Evolutionary conservation across 1,139 yeast species (phyloP), one percentile per base, ranked within the genome.

Genomic region (Blastobotrys ciferrii): DNA sequence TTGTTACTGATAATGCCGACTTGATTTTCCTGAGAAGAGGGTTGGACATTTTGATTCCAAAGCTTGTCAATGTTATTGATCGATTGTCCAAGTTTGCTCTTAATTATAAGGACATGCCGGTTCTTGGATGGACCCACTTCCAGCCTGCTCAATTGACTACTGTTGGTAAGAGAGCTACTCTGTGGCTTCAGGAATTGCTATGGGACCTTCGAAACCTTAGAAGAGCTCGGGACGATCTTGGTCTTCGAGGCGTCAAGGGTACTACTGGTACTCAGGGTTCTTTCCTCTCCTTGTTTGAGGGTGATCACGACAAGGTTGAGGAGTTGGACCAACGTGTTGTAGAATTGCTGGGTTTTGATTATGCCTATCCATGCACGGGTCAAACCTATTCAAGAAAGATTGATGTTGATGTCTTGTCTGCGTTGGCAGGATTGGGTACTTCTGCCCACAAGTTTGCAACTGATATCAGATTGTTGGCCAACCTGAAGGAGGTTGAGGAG

Each of bases 181-280:
- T 92, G 64, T 92, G 98, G 98, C 77, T 94, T 62, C 99, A 92
- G 75, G 99, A 92, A 71, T 77, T 94, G 62, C 77, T 92, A 64
- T 92, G 98, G 98, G 99, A 92, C 73, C 80, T 92, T 70, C 82
- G 98, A 74, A 94, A 94, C 74, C 80, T 92, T 73, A 84, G 80
- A 60, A 85, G 99, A 71, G 98, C 98, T 48, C 84, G 98, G 74
- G 86, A 92, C 66, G 98, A 92, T 68, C 72, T 92, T 59, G 98
- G 98, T 41, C 78, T 92, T 63, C 84, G 99, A 72, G 99, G 99
- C 67, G 98, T 91, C 60, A 92, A 92, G 76, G 99, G 99, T 65
- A 92, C 99, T 51, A 92, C 99, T 44, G 99, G 99, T 70, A 92
- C 99, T 44, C 99, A 92, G 73, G 98, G 87, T 48, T 91, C 98